Percentiles rank a stretch among this genome's conserved stretches.
Evolutionary conservation across 352 stramenopile genomes (phyloP).

Genomic region (Pythium chondricola): DNA sequence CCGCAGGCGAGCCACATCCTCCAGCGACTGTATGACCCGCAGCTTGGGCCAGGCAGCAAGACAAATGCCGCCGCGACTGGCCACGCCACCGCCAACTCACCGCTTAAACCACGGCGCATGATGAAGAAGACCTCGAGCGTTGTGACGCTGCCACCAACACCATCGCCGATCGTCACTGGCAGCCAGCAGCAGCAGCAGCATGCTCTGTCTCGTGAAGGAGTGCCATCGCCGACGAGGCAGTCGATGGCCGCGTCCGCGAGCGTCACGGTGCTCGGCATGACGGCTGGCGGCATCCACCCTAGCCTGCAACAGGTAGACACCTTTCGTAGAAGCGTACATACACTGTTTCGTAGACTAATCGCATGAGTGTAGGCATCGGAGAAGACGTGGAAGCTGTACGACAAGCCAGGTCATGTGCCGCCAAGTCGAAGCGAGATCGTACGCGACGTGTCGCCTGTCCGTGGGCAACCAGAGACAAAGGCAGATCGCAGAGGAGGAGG

Average conservation of each 20-base stretch:
- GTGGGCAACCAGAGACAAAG: too few relatives aligned
- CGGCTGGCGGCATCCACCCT: slow-evolving; percentile 31
- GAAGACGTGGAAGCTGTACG: slow-evolving; percentile 39
- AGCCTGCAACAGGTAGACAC: slow-evolving; percentile 35
- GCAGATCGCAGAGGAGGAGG: too few relatives aligned
- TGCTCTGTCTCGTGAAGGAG: too few relatives aligned
- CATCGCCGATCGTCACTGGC: too few relatives aligned
- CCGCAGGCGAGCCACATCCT: slow-evolving; percentile 55
- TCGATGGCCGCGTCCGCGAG: slow-evolving; percentile 21
- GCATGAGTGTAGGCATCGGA: slow-evolving; percentile 38
- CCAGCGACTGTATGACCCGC: slow-evolving; percentile 60
- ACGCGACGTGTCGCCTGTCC: slow-evolving; percentile 16
- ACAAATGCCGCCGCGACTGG: background rate
- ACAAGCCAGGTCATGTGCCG: slow-evolving; percentile 8
- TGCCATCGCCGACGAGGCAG: background rate
- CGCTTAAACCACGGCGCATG: slow-evolving; percentile 41
- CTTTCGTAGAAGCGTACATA: background rate
- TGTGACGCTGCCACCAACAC: slow-evolving; percentile 20
- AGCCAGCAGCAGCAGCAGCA: too few relatives aligned
- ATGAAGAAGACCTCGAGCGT: slow-evolving; percentile 49
- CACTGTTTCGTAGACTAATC: too few relatives aligned
- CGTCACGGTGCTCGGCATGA: slow-evolving; percentile 19
- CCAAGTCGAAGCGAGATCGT: too few relatives aligned
- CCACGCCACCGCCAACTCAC: slow-evolving; percentile 12
- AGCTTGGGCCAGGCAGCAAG: slow-evolving; percentile 29